These are phyloP conservation scores for Blastobotrys petasosporus DNA, from an alignment of 1,139 yeast genomes.

Conservation along the genomic window DNA sequence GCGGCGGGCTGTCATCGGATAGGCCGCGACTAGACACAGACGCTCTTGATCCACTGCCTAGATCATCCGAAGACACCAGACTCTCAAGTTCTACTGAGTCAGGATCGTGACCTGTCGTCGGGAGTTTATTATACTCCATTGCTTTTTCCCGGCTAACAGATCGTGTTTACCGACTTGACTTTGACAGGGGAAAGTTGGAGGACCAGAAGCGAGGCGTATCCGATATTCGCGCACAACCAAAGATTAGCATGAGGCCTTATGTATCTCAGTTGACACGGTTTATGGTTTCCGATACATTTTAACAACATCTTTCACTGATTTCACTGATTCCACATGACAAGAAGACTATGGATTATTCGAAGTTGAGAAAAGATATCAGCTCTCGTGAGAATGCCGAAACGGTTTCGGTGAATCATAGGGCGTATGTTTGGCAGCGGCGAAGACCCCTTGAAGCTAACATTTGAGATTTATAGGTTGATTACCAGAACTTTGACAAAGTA, in stretches of 20 bases:
- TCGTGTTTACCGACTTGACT: no score
- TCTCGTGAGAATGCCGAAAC: conserved; percentile 21
- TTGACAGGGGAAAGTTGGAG: not conserved
- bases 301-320: not conserved
- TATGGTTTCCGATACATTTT: no score
- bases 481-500: conserved; percentile 39
- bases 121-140: conserved; percentile 4
- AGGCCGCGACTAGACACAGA: conserved; percentile 24
- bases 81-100: conserved; percentile 36
- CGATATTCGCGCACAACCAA: not conserved
- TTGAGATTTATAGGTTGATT: conserved; percentile 25
- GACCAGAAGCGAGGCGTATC: not conserved
- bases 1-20: conserved; percentile 19
- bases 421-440: conserved; percentile 23
- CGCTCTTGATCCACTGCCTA: conserved; percentile 14
- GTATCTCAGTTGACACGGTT: not conserved
- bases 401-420: conserved; percentile 38
- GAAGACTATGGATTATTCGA: conserved; percentile 25
- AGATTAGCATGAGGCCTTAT: not conserved
- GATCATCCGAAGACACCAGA: conserved; percentile 31
- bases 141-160: not conserved
- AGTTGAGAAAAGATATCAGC: conserved; percentile 20
- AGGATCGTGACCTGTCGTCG: conserved; percentile 3
- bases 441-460: not conserved
- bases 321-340: not conserved